phyloP scores from a whole-genome alignment of 2,329 filamentous ascomycete species.

The Fusarium sp. region DNA sequence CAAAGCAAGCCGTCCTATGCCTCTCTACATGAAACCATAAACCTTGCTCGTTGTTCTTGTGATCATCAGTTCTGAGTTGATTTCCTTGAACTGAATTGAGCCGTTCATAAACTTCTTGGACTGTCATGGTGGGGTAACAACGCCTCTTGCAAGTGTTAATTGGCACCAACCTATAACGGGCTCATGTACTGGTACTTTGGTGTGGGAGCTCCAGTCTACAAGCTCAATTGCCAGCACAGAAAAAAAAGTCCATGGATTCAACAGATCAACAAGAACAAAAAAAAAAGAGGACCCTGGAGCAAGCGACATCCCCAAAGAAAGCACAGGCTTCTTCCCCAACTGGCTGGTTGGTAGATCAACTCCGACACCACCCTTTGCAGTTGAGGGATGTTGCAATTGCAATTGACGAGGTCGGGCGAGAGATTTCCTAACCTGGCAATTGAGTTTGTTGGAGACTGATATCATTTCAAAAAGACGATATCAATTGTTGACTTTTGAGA shows the following conservation, averaged over 20 bases:
- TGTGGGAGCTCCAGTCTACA: slow-evolving; percentile 32
- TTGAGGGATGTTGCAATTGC: not conserved
- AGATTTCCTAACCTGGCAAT: slow-evolving; percentile 13
- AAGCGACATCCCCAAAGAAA: slow-evolving; percentile 47
- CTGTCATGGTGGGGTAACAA: slow-evolving; percentile 30
- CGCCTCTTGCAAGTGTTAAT: slow-evolving; percentile 25
- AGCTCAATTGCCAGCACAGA: slow-evolving; percentile 34
- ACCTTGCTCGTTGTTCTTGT: slow-evolving; percentile 9
- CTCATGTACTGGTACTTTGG: slow-evolving; percentile 34
- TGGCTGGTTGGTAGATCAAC: slow-evolving; percentile 34
- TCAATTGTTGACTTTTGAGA: slow-evolving; percentile 17
- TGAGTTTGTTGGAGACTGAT: not conserved
- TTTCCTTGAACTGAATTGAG: slow-evolving; percentile 15
- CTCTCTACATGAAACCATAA: slow-evolving; percentile 27
- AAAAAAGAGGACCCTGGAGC: slow-evolving; percentile 43
- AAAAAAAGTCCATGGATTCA: slow-evolving; percentile 42
- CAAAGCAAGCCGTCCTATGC: not conserved
- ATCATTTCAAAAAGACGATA: not conserved
- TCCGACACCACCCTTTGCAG: slow-evolving; percentile 20
- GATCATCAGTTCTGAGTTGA: not conserved
- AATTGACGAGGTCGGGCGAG: slow-evolving; percentile 10
- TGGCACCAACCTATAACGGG: slow-evolving; percentile 14
- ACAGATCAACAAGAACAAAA: slow-evolving; percentile 47
- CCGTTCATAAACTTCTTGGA: slow-evolving; percentile 28
- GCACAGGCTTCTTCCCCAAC: slow-evolving; percentile 41